Percentiles rank a stretch among this genome's conserved stretches.
Conservation (phyloP, 805 yeast genomes). For the Candida silvicultrix region DNA sequence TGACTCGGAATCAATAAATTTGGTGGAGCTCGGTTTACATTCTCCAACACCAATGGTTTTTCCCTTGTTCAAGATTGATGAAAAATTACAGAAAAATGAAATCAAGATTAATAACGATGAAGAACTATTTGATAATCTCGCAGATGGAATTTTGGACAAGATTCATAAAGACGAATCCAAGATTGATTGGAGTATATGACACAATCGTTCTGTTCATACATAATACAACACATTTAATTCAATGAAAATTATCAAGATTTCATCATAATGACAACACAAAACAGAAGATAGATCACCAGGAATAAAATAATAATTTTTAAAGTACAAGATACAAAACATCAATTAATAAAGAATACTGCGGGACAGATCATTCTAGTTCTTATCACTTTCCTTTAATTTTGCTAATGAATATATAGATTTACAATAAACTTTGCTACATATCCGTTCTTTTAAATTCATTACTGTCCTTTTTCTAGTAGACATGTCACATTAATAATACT, state of each 20-base stretch:
- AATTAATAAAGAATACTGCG: neutral
- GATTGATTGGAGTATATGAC: slow-evolving; percentile 19
- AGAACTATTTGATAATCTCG: slow-evolving; percentile 18
- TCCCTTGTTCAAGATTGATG: slow-evolving; percentile 18
- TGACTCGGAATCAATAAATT: slow-evolving; percentile 10
- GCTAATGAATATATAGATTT: neutral
- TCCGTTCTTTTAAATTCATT: neutral
- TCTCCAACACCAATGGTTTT: slow-evolving; percentile 6
- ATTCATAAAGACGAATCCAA: slow-evolving; percentile 7
- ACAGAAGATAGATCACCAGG: neutral
- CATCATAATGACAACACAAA: neutral
- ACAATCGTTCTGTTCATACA: neutral
- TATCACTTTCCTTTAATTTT: neutral
- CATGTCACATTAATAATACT: too few species aligned
- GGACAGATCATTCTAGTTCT: neutral
- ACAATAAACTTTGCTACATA: neutral
- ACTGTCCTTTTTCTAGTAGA: too few species aligned
- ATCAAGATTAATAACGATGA: slow-evolving; percentile 7
- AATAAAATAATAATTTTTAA: too few species aligned
- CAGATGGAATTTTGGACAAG: slow-evolving; percentile 17
- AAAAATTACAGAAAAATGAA: slow-evolving; percentile 7
- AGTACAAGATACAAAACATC: neutral
- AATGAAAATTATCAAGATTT: neutral
- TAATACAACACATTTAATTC: neutral
- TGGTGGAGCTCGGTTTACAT: slow-evolving; percentile 1